Percentiles rank a stretch among this genome's conserved stretches.
These are phyloP conservation scores for Camellia lanceoleosa DNA, from an alignment of 148 eudicot genomes.

Conservation along the genomic window DNA sequence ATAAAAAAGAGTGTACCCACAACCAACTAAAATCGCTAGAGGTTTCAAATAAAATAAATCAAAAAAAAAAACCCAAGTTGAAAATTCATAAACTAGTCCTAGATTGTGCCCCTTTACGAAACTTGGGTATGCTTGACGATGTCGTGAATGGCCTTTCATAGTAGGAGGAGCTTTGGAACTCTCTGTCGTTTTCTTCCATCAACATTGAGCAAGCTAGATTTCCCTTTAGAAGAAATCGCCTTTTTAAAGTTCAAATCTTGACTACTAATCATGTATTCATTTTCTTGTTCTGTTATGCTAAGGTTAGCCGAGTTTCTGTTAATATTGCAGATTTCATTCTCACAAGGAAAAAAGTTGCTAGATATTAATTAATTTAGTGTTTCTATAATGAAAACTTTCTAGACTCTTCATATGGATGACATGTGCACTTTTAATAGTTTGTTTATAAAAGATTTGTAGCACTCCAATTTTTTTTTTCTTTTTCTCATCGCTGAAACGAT, in stretches of 20 bases:
- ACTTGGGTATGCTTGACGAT: background rate
- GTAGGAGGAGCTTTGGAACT: slow-evolving; percentile 15
- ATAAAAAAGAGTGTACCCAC: background rate
- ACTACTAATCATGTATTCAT: slow-evolving; percentile 41
- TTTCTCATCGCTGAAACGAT: too few relatives aligned
- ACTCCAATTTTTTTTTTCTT: too few relatives aligned
- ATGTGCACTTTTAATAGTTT: too few relatives aligned
- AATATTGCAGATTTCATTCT: slow-evolving; percentile 35
- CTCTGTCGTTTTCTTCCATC: slow-evolving; percentile 24
- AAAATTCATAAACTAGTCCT: background rate
- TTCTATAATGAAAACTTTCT: too few relatives aligned
- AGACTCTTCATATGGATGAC: too few relatives aligned
- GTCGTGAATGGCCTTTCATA: slow-evolving; percentile 5
- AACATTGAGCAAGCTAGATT: background rate
- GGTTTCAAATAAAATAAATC: background rate
- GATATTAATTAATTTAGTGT: too few relatives aligned
- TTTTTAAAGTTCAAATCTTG: slow-evolving; percentile 39
- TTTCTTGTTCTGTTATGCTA: slow-evolving; percentile 37
- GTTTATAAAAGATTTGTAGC: too few relatives aligned
- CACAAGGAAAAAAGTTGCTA: background rate
- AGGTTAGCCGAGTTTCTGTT: slow-evolving; percentile 82
- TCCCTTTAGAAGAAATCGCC: slow-evolving; percentile 12
- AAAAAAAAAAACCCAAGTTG: background rate
- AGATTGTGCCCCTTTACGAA: background rate
- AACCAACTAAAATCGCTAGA: slow-evolving; percentile 2